A percentile compares a stretch with the other conserved stretches of the same genome.
Evolutionary conservation across 108 stramenopile species (phyloP).

Genomic region (Skeletonema grethae): DNA sequence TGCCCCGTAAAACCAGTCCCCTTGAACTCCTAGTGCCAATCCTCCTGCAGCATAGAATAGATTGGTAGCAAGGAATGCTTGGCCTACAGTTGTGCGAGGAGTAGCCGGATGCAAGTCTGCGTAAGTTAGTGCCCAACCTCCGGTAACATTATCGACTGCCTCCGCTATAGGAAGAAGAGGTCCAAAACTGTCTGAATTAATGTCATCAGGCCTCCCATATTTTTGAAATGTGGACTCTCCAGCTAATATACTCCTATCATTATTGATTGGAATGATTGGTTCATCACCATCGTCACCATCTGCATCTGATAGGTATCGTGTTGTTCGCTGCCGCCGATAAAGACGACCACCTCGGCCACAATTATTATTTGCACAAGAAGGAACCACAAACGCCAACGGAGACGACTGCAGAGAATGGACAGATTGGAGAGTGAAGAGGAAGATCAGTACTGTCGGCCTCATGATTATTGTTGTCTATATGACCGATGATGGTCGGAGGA

Average conservation of each 20-base stretch:
- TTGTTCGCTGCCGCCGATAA: not conserved
- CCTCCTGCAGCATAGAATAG: constrained; percentile 72
- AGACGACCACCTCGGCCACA: not conserved
- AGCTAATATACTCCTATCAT: constrained; percentile 6
- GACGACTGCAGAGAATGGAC: not conserved
- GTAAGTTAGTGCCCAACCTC: constrained; percentile 76
- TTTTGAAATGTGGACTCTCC: constrained; percentile 1
- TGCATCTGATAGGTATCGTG: not conserved
- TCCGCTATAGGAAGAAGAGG: constrained; percentile 60
- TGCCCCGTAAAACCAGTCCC: constrained; percentile 63
- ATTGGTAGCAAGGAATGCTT: constrained; percentile 80
- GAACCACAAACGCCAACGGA: not conserved
- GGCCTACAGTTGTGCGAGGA: constrained; percentile 57
- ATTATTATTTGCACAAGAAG: too few relatives aligned
- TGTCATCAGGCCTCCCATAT: not conserved
- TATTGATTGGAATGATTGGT: constrained; percentile 10
- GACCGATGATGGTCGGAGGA: too few relatives aligned
- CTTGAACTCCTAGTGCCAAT: constrained; percentile 48
- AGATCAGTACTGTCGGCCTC: not conserved
- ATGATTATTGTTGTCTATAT: too few relatives aligned
- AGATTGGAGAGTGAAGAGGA: not conserved
- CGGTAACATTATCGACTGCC: constrained; percentile 63
- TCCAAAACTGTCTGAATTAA: constrained; percentile 35
- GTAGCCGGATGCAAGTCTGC: constrained; percentile 76
- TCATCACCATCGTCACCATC: not conserved